A percentile compares a stretch with the other conserved stretches of the same genome.
Evolutionary conservation across 192 early-diverging fungal genomes (phyloP).

Genomic region (Linnemannia schmuckeri): DNA sequence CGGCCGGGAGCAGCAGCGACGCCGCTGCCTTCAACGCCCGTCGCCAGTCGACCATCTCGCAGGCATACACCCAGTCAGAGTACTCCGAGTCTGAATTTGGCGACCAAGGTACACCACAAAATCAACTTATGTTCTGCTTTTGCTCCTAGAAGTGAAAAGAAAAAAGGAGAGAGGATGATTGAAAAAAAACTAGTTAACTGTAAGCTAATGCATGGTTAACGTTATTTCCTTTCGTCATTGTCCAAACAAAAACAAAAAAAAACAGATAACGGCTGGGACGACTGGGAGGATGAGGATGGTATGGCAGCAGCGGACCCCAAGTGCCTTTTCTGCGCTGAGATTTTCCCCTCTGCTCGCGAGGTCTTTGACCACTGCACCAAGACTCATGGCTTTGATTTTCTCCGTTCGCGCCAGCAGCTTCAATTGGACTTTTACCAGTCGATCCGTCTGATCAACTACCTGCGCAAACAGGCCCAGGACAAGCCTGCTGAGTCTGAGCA

Average conservation of each 20-base stretch:
- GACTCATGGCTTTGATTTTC: slow-evolving; percentile 79
- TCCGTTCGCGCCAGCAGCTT: slow-evolving; percentile 54
- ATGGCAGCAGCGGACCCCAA: slow-evolving; percentile 61
- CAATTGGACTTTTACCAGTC: slow-evolving; percentile 91
- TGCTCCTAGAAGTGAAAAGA: background rate
- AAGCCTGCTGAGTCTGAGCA: slow-evolving; percentile 14
- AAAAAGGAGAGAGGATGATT: too few species aligned
- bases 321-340: slow-evolving; percentile 79
- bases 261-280: slow-evolving; percentile 69
- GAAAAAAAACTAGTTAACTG: background rate
- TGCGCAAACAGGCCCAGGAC: slow-evolving; percentile 61
- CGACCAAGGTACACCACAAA: slow-evolving; percentile 32
- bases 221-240: background rate
- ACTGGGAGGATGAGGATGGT: slow-evolving; percentile 81
- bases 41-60: slow-evolving; percentile 43
- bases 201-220: background rate
- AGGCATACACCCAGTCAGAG: slow-evolving; percentile 56
- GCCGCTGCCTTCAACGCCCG: slow-evolving; percentile 40
- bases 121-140: background rate
- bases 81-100: slow-evolving; percentile 56
- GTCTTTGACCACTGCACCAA: slow-evolving; percentile 74
- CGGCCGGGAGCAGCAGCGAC: slow-evolving; percentile 32
- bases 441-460: slow-evolving; percentile 81
- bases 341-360: slow-evolving; percentile 61
- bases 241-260: background rate